Conservation (phyloP, 805 yeast species). For the Lipomyces starkeyi region DNA sequence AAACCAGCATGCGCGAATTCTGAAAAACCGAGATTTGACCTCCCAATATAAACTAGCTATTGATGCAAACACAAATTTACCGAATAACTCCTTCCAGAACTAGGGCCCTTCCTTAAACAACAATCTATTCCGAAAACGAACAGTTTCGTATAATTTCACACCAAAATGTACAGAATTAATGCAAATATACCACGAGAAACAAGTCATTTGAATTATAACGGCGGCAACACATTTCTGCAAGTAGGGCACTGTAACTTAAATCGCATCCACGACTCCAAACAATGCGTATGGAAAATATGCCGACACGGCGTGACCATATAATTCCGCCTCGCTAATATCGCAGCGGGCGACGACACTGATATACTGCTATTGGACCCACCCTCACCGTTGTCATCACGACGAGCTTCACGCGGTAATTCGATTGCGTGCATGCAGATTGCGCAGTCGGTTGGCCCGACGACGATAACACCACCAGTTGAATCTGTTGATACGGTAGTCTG, state of each 20-base stretch:
- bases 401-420: constrained; percentile 51
- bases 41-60: neutral
- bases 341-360: constrained; percentile 41
- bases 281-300: constrained; percentile 87
- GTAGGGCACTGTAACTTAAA: constrained; percentile 93
- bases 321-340: constrained; percentile 45
- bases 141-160: neutral
- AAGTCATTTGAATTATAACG: constrained; percentile 55
- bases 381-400: neutral
- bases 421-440: constrained; percentile 87
- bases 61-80: neutral
- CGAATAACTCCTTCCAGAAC: neutral
- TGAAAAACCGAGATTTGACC: neutral
- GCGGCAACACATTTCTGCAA: constrained; percentile 85
- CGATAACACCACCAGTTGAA: constrained; percentile 23
- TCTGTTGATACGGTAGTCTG: constrained; percentile 41
- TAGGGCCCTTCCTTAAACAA: neutral
- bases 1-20: neutral
- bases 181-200: neutral
- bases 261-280: constrained; percentile 92
- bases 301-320: constrained; percentile 75
- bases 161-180: neutral
- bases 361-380: constrained; percentile 31
- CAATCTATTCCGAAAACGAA: neutral
- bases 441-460: constrained; percentile 57